Evolutionary conservation across 179 eudicot genomes (phyloP).

Genomic region (Silene noctiflora): DNA sequence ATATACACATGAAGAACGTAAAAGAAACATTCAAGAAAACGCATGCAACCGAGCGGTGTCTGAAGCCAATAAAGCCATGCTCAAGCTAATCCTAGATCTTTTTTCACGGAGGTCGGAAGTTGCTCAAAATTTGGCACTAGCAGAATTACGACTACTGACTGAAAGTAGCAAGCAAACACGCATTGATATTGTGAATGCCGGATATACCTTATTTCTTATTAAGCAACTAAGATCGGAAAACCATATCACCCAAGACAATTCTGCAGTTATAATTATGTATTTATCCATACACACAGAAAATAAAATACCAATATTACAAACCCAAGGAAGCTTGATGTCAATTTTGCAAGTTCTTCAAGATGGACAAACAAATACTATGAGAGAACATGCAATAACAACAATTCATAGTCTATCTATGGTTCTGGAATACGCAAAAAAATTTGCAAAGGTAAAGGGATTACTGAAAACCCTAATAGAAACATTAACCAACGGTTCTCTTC

Average conservation of each 20-base stretch:
- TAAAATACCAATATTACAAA: not conserved
- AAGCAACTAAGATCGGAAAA: slow-evolving; percentile 1
- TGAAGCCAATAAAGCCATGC: slow-evolving; percentile 10
- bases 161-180: not conserved
- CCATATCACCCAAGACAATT: slow-evolving; percentile 1
- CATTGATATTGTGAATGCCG: not conserved
- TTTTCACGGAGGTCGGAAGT: not conserved
- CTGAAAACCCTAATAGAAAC: not conserved
- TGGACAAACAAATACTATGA: not conserved
- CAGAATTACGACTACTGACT: slow-evolving; percentile 7
- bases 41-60: not conserved
- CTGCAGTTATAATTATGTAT: slow-evolving; percentile 3
- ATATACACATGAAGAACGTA: not conserved
- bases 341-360: not conserved
- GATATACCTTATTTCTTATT: not conserved
- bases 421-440: not conserved
- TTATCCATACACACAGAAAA: not conserved
- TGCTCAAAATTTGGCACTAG: not conserved
- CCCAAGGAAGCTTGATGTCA: slow-evolving; percentile 3
- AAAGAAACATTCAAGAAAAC: not conserved
- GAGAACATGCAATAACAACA: not conserved
- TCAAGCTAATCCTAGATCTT: not conserved
- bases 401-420: slow-evolving; percentile 5
- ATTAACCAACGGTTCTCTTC: not conserved
- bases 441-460: not conserved